phyloP scores from a whole-genome alignment of 108 stramenopile genomes.

The Cyclotella kingstonii region DNA sequence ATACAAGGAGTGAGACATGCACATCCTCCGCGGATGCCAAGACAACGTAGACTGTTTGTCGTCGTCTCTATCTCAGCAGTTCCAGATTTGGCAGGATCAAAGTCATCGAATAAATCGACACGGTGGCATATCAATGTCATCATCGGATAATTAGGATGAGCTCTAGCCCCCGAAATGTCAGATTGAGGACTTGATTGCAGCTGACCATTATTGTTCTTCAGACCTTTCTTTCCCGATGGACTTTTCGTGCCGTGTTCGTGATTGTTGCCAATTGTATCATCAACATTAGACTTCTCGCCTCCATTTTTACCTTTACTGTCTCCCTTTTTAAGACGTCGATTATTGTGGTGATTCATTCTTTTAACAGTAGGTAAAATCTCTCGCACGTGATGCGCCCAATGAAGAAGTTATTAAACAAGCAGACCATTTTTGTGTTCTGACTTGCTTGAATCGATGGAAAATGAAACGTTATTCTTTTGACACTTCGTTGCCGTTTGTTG shows the following conservation, averaged over 20 bases:
- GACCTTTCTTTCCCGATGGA: neutral
- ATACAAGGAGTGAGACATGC: constrained; percentile 36
- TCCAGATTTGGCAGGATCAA: constrained; percentile 20
- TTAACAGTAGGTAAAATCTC: too few relatives aligned
- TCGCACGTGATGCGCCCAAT: too few relatives aligned
- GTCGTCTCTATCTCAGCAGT: neutral
- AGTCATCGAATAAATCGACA: constrained; percentile 46
- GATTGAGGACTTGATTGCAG: too few relatives aligned
- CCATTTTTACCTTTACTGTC: too few relatives aligned
- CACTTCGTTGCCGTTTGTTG: too few relatives aligned
- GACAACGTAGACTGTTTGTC: constrained; percentile 28
- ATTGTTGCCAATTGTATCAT: neutral
- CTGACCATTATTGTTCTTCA: constrained; percentile 5
- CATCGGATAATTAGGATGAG: constrained; percentile 3
- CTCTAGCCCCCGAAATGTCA: constrained; percentile 1
- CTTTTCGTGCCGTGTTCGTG: neutral
- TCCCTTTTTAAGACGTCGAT: too few relatives aligned
- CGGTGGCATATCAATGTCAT: constrained; percentile 49
- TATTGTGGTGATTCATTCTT: too few relatives aligned
- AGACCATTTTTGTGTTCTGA: too few relatives aligned
- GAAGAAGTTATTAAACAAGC: too few relatives aligned
- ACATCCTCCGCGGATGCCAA: constrained; percentile 29
- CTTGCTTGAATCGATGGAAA: too few relatives aligned
- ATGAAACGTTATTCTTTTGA: too few relatives aligned
- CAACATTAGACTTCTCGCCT: neutral